Base-by-base conservation (phyloP, 305 asterid genomes). In the Fraxinus angustifolia region DNA sequence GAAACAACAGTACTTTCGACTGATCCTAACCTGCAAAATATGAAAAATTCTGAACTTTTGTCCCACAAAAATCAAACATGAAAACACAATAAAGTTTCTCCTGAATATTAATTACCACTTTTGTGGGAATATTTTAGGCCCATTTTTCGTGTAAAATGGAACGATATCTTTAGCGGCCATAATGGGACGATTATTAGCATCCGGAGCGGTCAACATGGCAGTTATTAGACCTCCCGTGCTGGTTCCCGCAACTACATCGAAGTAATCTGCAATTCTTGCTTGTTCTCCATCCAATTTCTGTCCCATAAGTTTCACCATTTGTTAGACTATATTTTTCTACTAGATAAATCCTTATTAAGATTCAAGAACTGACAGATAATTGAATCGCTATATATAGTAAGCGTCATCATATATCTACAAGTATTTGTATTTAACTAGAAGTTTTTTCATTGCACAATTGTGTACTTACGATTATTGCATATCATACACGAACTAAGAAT, bases 221-320 rank as follows among this genome's bases (percentile, higher is more conserved):
- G 94, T 62, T 14, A 91, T 8, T 8, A 91, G 86, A 26, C 92
- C 93, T 0, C 97, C 91, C 0, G 97, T 92, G 83, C 97, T 92
- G 6, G 96, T 90, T 45, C 92, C 94, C 0, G 92, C 94, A 2
- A 92, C 77, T 0, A 90, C 93, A 31, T 92, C 96, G 35, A 91
- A 91, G 82, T 90, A 91, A 50, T 91, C 91, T 5, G 93, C 91
- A 16, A 91, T 70, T n/a, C 97, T 87, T 62, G 87, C 96, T 62
- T 85, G 90, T 76, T 83, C 71, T 1, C 94, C 94, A 28, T 93
- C 93, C 75, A 90, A 72, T 82, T 87, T 88, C 93, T 90, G 87
- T n/a, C 2, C 6, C 3, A 70, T 0, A 30, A 65, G 4, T 42
- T 60, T 36, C 19, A 8, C 23, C 67, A 6, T 17, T 7, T 8